phyloP scores from a whole-genome alignment of 208 protist genomes.

The Trypanosoma rangeli region DNA sequence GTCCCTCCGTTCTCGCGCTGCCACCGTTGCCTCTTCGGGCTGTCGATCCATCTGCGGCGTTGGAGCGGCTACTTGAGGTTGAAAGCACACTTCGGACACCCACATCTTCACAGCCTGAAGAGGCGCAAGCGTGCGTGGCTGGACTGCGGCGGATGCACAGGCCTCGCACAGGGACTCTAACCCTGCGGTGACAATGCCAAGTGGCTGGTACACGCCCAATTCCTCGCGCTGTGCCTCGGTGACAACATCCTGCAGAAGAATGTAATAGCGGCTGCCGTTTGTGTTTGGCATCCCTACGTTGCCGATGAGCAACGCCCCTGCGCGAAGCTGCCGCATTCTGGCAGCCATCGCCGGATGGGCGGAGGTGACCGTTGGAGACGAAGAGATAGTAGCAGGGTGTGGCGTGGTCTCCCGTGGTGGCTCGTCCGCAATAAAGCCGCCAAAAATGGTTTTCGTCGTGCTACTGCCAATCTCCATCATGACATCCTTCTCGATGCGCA shows the following conservation, averaged over 20 bases:
- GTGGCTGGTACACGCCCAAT: conserved; percentile 43
- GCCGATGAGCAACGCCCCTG: conserved; percentile 61
- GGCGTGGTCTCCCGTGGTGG: not conserved
- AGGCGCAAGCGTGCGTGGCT: conserved; percentile 65
- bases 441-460: conserved; percentile 83
- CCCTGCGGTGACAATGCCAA: conserved; percentile 59
- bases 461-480: conserved; percentile 80
- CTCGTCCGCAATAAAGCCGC: conserved; percentile 70
- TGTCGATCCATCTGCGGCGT: not conserved
- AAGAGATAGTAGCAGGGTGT: not conserved
- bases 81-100: conserved; percentile 40
- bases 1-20: not conserved
- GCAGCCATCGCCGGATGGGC: conserved; percentile 23
- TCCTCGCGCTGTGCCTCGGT: conserved; percentile 31
- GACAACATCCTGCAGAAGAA: conserved; percentile 50
- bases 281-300: conserved; percentile 70
- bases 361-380: not conserved
- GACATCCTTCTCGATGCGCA: conserved; percentile 61
- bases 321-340: conserved; percentile 44
- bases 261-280: conserved; percentile 78
- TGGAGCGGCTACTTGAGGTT: conserved; percentile 5
- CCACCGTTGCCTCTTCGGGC: not conserved
- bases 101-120: conserved; percentile 46
- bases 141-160: conserved; percentile 35
- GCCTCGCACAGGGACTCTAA: conserved; percentile 47